phyloP scores from a whole-genome alignment of 2,329 filamentous ascomycete species.

The Paecilomyces sp. region DNA sequence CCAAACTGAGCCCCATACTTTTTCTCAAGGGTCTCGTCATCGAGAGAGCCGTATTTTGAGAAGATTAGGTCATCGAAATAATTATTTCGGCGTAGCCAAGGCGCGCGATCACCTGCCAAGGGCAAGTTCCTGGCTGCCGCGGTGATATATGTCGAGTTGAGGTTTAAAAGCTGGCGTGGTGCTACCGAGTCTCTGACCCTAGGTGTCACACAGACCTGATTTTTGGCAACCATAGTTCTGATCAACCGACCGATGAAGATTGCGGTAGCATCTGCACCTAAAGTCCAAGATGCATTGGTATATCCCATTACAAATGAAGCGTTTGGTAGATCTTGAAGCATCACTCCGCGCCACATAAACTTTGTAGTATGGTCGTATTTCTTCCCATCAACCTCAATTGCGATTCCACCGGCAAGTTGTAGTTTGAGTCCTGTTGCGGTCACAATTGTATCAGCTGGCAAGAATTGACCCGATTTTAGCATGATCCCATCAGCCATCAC shows the following conservation, averaged over 20 bases:
- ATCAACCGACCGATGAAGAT: conserved; percentile 21
- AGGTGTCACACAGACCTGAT: conserved; percentile 7
- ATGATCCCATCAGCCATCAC: conserved; percentile 41
- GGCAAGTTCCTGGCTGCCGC: conserved; percentile 14
- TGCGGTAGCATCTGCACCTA: conserved; percentile 27
- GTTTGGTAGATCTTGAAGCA: conserved; percentile 33
- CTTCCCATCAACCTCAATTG: conserved; percentile 21
- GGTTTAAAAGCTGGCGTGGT: conserved; percentile 11
- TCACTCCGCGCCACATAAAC: conserved; percentile 25
- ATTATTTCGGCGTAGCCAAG: conserved; percentile 17
- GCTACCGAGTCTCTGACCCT: conserved; percentile 5
- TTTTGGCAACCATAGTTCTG: conserved; percentile 11
- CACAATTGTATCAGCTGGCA: conserved; percentile 29
- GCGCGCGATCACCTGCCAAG: conserved; percentile 16
- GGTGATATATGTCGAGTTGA: conserved; percentile 21
- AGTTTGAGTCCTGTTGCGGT: conserved; percentile 33
- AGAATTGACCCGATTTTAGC: conserved; percentile 29
- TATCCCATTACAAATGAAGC: conserved; percentile 27
- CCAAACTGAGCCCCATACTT: too few species aligned
- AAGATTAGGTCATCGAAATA: conserved; percentile 14
- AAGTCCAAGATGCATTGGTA: conserved; percentile 29
- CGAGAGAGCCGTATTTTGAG: too few species aligned
- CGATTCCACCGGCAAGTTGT: conserved; percentile 20
- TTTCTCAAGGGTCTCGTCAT: too few species aligned
- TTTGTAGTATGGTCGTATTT: conserved; percentile 15